Evolutionary conservation across 108 stramenopile genomes (phyloP), one percentile per base, ranked within the genome.

Genomic region (Bacterosira constricta): DNA sequence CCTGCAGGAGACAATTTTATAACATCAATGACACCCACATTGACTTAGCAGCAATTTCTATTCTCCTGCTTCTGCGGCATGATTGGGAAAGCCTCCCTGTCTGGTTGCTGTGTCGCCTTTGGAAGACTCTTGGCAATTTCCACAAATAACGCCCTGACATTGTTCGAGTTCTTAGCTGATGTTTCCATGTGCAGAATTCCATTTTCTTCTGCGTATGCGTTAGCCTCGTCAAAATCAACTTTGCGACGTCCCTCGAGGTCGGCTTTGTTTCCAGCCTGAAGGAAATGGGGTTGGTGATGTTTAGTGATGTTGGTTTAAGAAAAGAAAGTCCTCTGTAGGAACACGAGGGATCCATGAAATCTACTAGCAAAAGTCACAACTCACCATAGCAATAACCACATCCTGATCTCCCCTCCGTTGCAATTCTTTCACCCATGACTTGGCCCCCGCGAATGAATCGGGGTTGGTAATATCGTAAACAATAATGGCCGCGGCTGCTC

Each of bases 401-500:
- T 97, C 97, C 4, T 93, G 94, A 80, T 98, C 99, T 21, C 98
- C 99, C 59, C 97, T 88, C 29, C 98, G 83, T 73, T 98, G 96
- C 39, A 99, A 83, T 87, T 99, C 99, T 78, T 97, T 98, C 47
- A 99, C 97, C 99, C 99, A 99, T 0, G 84, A 84, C 66, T 99
- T 99, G 36, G 99, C 99, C 1, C 99, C 99, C 35, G 89, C 88
- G 73, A 97, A 98, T 2, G 98, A 97, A 57, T 96, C 97, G 37
- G 88, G 93, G 61, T 99, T 98, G 12, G 97, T 97, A 49, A 98
- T 93, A 71, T 98, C 97, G 73, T 96, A 99, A 0, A 99, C 98
- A 35, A 99, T 89, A 30, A 93, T 90, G 26, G 92, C 94, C n/a
- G 92, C 90, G 7, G 90, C 84, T n/a, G 92, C 94, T 1, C 94